A percentile compares a stretch with the other conserved stretches of the same genome.
Evolutionary conservation across 2,329 filamentous ascomycete genomes (phyloP).

Genomic region (Westerdykella sp.): DNA sequence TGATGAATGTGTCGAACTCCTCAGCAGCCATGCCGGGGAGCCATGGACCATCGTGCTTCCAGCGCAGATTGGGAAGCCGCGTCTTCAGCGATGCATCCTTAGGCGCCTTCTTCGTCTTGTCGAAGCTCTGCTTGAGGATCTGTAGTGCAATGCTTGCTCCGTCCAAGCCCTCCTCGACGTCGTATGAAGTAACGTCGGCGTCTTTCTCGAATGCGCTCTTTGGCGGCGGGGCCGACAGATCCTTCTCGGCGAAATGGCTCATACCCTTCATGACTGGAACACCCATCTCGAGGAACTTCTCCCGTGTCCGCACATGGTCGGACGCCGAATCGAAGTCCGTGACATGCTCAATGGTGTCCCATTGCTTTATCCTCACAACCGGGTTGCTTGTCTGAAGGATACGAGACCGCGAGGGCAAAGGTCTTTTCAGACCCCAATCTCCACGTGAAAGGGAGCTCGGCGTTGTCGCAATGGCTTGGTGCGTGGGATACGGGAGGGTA

Average conservation of each 20-base stretch:
- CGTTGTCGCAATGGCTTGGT: slow-evolving; percentile 76
- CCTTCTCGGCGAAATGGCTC: slow-evolving; percentile 14
- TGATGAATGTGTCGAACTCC: slow-evolving; percentile 50
- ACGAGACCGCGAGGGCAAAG: slow-evolving; percentile 64
- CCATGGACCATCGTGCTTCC: slow-evolving; percentile 56
- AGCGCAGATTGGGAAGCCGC: slow-evolving; percentile 38
- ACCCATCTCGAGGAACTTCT: slow-evolving; percentile 80
- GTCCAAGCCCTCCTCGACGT: slow-evolving; percentile 20
- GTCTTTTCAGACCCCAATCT: slow-evolving; percentile 89
- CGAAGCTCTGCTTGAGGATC: slow-evolving; percentile 18
- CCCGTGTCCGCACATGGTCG: slow-evolving; percentile 72
- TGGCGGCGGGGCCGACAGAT: slow-evolving; percentile 9
- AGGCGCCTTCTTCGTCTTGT: slow-evolving; percentile 6
- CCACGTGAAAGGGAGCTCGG: slow-evolving; percentile 65
- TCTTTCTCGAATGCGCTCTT: slow-evolving; percentile 27
- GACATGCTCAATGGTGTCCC: slow-evolving; percentile 81
- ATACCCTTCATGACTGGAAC: slow-evolving; percentile 55
- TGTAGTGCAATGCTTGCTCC: slow-evolving; percentile 21
- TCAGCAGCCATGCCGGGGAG: slow-evolving; percentile 50
- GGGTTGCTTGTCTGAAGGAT: slow-evolving; percentile 66
- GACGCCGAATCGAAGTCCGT: slow-evolving; percentile 81
- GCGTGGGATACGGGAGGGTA: slow-evolving; percentile 72
- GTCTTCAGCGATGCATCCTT: slow-evolving; percentile 6
- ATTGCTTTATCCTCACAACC: slow-evolving; percentile 65
- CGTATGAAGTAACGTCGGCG: slow-evolving; percentile 30